phyloP scores from a whole-genome alignment of 2,329 filamentous ascomycete genomes.

The Diplodia sapinea region DNA sequence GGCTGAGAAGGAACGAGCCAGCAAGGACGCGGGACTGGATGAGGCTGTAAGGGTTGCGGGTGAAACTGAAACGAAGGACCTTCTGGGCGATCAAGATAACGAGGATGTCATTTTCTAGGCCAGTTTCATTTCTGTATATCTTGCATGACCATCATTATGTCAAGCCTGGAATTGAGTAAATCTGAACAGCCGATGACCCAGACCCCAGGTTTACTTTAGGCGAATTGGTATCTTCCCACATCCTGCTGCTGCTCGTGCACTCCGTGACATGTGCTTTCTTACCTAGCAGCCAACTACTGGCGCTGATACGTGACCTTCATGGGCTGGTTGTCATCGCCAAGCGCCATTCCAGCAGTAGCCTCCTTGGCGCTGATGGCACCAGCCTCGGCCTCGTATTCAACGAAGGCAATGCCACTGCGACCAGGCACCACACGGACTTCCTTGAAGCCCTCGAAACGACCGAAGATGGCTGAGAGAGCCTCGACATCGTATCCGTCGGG shows the following conservation, averaged over 20 bases:
- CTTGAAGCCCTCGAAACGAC: conserved; percentile 89
- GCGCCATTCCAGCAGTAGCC: conserved; percentile 81
- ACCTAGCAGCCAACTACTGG: conserved; percentile 60
- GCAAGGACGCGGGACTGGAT: conserved; percentile 43
- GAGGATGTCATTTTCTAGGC: conserved; percentile 82
- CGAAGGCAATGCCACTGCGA: conserved; percentile 87
- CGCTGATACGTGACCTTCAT: conserved; percentile 98
- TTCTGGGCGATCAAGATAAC: conserved; percentile 77
- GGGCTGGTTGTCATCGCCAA: conserved; percentile 74
- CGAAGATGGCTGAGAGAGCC: conserved; percentile 78
- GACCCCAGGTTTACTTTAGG: too few relatives aligned
- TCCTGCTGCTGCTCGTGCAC: background rate
- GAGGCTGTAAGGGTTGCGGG: conserved; percentile 34
- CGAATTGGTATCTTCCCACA: background rate
- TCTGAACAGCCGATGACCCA: background rate
- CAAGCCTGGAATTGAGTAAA: background rate
- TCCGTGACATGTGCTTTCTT: conserved; percentile 14
- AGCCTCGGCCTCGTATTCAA: conserved; percentile 90
- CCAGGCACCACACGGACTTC: conserved; percentile 90
- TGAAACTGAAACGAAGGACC: conserved; percentile 61
- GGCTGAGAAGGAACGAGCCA: conserved; percentile 51
- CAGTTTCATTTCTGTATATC: background rate
- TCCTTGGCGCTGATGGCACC: conserved; percentile 94
- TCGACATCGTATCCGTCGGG: conserved; percentile 87
- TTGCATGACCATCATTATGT: conserved; percentile 6